Evolutionary conservation across 163 green algal genomes (phyloP).

Genomic region (Smithsoniella earleae): DNA sequence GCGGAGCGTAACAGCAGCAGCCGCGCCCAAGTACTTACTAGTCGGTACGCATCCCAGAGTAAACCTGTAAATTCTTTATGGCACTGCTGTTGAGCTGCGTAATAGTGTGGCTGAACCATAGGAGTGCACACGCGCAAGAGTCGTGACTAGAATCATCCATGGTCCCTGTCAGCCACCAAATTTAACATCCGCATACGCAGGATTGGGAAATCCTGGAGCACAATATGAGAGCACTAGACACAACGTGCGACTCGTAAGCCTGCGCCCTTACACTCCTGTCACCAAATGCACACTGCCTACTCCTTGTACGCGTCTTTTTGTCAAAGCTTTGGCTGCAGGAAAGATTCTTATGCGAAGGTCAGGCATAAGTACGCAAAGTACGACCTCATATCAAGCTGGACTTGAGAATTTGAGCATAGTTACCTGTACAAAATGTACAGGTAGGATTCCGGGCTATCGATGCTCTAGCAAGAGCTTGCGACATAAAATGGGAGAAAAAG

Average conservation of each 20-base stretch:
- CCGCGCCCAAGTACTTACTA: too few species aligned
- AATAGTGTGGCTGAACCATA: too few species aligned
- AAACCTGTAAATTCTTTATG: too few species aligned
- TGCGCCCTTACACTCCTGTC: background rate
- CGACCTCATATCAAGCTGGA: background rate
- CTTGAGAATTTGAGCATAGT: background rate
- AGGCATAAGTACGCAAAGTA: background rate
- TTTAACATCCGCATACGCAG: too few species aligned
- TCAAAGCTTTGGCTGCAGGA: background rate
- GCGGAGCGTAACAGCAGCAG: too few species aligned
- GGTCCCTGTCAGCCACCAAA: too few species aligned
- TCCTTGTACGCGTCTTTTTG: background rate
- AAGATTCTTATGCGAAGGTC: background rate
- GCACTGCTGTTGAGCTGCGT: too few species aligned
- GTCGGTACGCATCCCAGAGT: too few species aligned
- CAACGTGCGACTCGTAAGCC: background rate
- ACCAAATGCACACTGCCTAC: background rate
- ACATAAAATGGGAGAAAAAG: conserved; percentile 50
- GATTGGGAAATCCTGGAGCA: conserved; percentile 22
- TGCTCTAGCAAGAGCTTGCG: conserved; percentile 39
- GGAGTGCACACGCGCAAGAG: too few species aligned
- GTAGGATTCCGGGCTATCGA: conserved; percentile 52
- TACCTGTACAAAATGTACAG: background rate
- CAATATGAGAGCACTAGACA: conserved; percentile 22
- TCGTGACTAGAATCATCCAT: too few species aligned